These are phyloP conservation scores for Spencermartinsiella europaea DNA, from an alignment of 805 yeast genomes.

Conservation along the genomic window DNA sequence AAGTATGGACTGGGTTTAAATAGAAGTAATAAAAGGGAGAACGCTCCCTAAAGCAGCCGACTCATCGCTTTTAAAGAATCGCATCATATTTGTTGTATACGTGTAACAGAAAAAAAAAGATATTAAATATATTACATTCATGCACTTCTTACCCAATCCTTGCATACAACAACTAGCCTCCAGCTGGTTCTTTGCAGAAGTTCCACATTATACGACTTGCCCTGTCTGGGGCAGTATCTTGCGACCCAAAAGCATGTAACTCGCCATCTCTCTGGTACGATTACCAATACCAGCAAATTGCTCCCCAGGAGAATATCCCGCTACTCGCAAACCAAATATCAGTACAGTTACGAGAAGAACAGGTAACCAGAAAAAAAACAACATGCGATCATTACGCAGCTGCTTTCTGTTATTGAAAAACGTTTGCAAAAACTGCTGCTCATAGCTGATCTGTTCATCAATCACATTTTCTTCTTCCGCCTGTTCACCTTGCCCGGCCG, in stretches of 20 bases:
- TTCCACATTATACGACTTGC: no score
- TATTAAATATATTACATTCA: not conserved
- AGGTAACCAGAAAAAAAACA: slow-evolving; percentile 90
- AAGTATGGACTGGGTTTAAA: slow-evolving; percentile 53
- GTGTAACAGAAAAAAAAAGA: not conserved
- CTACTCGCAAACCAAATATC: not conserved
- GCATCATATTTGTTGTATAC: not conserved
- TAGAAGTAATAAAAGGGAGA: no score
- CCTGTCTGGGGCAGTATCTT: not conserved
- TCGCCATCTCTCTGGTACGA: not conserved
- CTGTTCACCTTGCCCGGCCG: not conserved
- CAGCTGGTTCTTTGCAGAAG: no score
- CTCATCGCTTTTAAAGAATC: no score
- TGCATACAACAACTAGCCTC: not conserved
- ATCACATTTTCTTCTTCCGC: slow-evolving; percentile 5
- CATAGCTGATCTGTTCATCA: slow-evolving; percentile 9
- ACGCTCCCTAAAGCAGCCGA: no score
- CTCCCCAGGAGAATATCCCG: not conserved
- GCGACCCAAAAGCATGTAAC: not conserved
- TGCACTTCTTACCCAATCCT: not conserved
- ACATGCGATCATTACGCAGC: slow-evolving; percentile 69
- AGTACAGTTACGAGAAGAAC: slow-evolving; percentile 39
- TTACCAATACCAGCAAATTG: not conserved
- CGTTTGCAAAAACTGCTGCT: slow-evolving; percentile 22
- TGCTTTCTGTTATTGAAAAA: slow-evolving; percentile 41